phyloP scores from a whole-genome alignment of 345 rosid species.

The Psidium friedrichsthalianum region DNA sequence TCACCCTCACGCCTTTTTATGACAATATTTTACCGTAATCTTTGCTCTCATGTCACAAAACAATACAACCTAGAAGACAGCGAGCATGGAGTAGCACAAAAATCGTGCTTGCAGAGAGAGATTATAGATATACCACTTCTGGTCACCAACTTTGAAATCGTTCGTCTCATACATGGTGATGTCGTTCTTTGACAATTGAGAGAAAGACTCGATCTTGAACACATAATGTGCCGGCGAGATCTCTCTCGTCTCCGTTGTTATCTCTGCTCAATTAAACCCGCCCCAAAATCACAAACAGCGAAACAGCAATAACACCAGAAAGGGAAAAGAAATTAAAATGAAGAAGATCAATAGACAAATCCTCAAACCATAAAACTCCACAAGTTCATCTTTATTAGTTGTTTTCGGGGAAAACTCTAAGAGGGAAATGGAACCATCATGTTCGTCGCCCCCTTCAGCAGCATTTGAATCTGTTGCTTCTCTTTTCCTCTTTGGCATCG shows the following conservation, averaged over 20 bases:
- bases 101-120: no score
- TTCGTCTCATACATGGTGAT: background rate
- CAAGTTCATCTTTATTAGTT: background rate
- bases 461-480: background rate
- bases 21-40: background rate
- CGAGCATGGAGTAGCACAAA: background rate
- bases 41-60: background rate
- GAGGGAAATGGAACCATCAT: background rate
- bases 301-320: background rate
- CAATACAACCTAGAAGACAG: background rate
- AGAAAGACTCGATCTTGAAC: background rate
- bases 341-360: background rate
- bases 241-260: background rate
- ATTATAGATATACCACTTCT: background rate
- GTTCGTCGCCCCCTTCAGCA: background rate
- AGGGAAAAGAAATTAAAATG: background rate
- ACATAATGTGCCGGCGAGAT: background rate
- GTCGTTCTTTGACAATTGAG: background rate
- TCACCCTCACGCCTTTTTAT: no score
- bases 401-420: background rate
- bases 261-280: background rate
- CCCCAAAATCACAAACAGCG: background rate
- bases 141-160: background rate
- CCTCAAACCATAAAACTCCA: background rate
- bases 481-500: background rate